These are phyloP conservation scores for Suillus weaverae DNA, from an alignment of 768 basidiomycete genomes.

Conservation along the genomic window DNA sequence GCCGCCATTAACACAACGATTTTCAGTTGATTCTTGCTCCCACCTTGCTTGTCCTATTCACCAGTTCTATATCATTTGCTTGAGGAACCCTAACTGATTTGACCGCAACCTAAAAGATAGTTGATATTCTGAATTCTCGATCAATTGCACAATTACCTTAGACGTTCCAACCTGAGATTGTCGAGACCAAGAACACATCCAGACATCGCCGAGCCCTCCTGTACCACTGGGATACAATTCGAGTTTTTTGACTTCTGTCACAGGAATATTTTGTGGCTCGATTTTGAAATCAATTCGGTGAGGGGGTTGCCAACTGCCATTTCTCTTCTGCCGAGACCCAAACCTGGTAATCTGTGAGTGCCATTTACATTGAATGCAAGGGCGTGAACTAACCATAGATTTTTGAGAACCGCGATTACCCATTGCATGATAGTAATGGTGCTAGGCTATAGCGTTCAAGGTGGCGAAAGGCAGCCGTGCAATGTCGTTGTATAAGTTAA, in stretches of 20 bases:
- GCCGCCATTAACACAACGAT: background rate
- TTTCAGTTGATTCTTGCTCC: background rate
- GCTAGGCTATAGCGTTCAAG: background rate
- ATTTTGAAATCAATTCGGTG: background rate
- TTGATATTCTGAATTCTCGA: background rate
- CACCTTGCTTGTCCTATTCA: conserved; percentile 3
- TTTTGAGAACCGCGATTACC: background rate
- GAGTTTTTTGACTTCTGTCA: background rate
- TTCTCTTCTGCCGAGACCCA: background rate
- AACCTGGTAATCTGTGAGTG: background rate
- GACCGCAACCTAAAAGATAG: conserved; percentile 7
- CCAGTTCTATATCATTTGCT: background rate
- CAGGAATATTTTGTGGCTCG: background rate
- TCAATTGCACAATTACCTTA: background rate
- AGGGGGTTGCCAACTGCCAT: background rate
- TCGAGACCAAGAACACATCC: conserved; percentile 7
- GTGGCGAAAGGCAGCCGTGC: background rate
- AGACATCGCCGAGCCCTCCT: conserved; percentile 11
- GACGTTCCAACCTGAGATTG: background rate
- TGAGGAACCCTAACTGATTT: conserved; percentile 5
- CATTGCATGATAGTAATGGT: background rate
- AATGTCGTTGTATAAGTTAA: background rate
- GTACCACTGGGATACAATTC: background rate
- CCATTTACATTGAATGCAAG: background rate
- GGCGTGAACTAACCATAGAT: background rate